These are phyloP conservation scores for Gossypium bickii DNA, from an alignment of 345 rosid genomes.

Conservation along the genomic window DNA sequence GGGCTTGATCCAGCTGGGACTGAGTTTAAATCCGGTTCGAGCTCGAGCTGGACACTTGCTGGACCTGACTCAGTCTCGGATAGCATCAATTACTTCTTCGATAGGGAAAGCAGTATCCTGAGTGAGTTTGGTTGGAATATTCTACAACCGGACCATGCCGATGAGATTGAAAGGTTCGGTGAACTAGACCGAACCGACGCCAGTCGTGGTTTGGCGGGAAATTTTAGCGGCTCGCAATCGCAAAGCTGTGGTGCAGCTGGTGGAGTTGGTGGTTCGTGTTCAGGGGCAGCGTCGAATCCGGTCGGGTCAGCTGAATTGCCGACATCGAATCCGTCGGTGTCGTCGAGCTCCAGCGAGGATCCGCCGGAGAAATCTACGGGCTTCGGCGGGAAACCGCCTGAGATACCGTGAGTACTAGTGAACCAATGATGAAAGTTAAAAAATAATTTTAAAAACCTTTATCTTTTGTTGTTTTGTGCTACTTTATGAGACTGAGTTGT, in stretches of 20 bases:
- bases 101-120: constrained; percentile 46
- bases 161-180: constrained; percentile 10
- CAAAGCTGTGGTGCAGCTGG: constrained; percentile 7
- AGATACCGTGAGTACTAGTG: constrained; percentile 91
- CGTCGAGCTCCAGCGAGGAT: constrained; percentile 87
- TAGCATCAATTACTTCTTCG: constrained; percentile 42
- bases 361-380: constrained; percentile 72
- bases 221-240: background rate
- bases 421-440: background rate
- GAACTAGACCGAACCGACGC: constrained; percentile 17
- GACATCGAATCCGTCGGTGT: constrained; percentile 60
- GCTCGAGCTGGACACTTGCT: constrained; percentile 38
- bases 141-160: constrained; percentile 24
- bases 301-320: constrained; percentile 36
- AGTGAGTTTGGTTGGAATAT: constrained; percentile 63
- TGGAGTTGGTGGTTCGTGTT: constrained; percentile 10
- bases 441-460: background rate
- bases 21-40: constrained; percentile 24
- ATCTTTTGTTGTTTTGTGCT: background rate
- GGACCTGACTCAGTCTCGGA: constrained; percentile 36
- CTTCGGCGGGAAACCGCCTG: constrained; percentile 62
- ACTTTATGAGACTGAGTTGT: constrained; percentile 34
- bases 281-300: constrained; percentile 6
- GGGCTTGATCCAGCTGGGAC: constrained; percentile 41
- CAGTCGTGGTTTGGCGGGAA: constrained; percentile 29